Evolutionary conservation across 2,329 filamentous ascomycete species (phyloP).

Genomic region (Ophioceras dolichostomum): DNA sequence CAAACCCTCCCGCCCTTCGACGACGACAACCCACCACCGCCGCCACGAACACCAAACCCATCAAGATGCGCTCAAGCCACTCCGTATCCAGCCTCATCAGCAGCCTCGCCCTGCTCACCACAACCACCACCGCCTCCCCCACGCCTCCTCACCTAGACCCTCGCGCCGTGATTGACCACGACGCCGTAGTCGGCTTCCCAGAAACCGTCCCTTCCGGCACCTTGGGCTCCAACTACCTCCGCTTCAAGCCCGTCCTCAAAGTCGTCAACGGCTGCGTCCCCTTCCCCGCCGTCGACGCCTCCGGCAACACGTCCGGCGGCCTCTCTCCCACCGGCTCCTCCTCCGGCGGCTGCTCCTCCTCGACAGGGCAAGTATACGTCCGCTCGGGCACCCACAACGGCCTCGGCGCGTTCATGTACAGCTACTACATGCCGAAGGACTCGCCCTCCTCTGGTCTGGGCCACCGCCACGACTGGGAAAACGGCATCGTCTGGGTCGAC

Average conservation of each 20-base stretch:
- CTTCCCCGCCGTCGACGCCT: conserved; percentile 46
- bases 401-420: conserved; percentile 25
- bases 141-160: no score
- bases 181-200: conserved; percentile 35
- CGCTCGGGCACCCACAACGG: conserved; percentile 15
- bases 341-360: conserved; percentile 18
- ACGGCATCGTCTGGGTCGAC: conserved; percentile 19
- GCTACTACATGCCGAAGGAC: conserved; percentile 35
- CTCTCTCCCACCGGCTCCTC: conserved; percentile 17
- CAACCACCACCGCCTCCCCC: no score
- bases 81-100: no score
- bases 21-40: no score
- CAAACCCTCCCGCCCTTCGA: no score
- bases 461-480: conserved; percentile 29
- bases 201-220: conserved; percentile 35
- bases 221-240: conserved; percentile 34
- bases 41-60: no score
- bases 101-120: no score
- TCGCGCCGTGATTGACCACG: conserved; percentile 15
- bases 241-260: conserved; percentile 42
- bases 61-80: no score
- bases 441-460: conserved; percentile 18
- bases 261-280: conserved; percentile 49
- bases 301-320: conserved; percentile 37
- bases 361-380: conserved; percentile 24